These are phyloP conservation scores for Parastagonospora avenae DNA, from an alignment of 2,329 filamentous ascomycete species.

Conservation along the genomic window DNA sequence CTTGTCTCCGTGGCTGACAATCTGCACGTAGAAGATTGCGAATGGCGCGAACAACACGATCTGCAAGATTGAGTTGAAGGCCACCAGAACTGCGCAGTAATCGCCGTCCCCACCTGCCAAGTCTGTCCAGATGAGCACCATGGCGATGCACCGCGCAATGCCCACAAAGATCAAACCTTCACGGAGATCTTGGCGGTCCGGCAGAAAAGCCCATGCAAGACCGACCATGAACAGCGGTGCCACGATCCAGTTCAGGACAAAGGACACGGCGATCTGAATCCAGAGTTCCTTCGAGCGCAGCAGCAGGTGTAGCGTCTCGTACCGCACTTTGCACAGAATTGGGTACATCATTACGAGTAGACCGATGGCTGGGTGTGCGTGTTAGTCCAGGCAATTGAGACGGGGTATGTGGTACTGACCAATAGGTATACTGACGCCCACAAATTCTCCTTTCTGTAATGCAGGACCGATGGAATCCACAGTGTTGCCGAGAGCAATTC, in stretches of 20 bases:
- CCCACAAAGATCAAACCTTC: constrained; percentile 81
- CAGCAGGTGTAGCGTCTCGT: constrained; percentile 72
- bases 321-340: constrained; percentile 84
- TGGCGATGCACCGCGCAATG: constrained; percentile 84
- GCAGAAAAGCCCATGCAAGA: constrained; percentile 65
- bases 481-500: constrained; percentile 78
- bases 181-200: constrained; percentile 53
- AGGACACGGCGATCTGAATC: constrained; percentile 78
- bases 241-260: constrained; percentile 81
- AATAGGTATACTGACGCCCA: constrained; percentile 71
- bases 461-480: constrained; percentile 65
- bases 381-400: neutral
- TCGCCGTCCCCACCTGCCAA: constrained; percentile 77
- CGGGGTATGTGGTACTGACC: constrained; percentile 50
- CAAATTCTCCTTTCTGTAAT: constrained; percentile 73
- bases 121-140: constrained; percentile 83
- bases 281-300: constrained; percentile 68
- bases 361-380: constrained; percentile 65
- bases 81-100: constrained; percentile 72
- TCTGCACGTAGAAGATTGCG: constrained; percentile 61
- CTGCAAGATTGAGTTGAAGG: constrained; percentile 55
- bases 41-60: constrained; percentile 56
- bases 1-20: constrained; percentile 63
- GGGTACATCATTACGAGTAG: constrained; percentile 94
- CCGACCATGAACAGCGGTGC: constrained; percentile 82